phyloP scores from a whole-genome alignment of 2,329 filamentous ascomycete species.

The Chrysoporthe austroafricana region DNA sequence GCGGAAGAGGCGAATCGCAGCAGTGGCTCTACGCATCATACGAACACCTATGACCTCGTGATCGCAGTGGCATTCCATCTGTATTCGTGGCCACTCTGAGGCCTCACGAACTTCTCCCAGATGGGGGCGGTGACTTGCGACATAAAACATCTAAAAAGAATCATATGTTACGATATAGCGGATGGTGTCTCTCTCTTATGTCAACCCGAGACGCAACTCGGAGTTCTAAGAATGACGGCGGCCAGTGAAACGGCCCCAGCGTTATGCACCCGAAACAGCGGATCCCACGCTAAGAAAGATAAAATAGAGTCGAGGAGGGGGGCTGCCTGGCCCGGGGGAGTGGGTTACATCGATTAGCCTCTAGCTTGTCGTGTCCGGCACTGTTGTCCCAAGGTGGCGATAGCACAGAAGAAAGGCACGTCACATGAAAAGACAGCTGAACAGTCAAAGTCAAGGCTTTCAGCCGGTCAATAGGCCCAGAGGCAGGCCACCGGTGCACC shows the following conservation, averaged over 20 bases:
- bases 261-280: not conserved
- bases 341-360: too few species aligned
- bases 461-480: too few species aligned
- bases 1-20: not conserved
- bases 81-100: not conserved
- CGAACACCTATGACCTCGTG: not conserved
- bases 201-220: not conserved
- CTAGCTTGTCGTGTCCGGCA: too few species aligned
- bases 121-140: not conserved
- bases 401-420: too few species aligned
- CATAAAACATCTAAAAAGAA: not conserved
- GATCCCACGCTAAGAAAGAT: not conserved
- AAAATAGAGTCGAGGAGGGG: not conserved
- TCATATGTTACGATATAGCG: too few species aligned
- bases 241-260: not conserved
- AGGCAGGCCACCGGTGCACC: too few species aligned
- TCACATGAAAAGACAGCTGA: too few species aligned
- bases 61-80: not conserved
- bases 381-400: too few species aligned
- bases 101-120: not conserved
- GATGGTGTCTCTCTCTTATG: not conserved
- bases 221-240: not conserved
- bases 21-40: not conserved
- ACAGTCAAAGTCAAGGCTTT: too few species aligned
- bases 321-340: not conserved